These are phyloP conservation scores for Crithidia sp. DNA, from an alignment of 208 protist species.

Conservation along the genomic window DNA sequence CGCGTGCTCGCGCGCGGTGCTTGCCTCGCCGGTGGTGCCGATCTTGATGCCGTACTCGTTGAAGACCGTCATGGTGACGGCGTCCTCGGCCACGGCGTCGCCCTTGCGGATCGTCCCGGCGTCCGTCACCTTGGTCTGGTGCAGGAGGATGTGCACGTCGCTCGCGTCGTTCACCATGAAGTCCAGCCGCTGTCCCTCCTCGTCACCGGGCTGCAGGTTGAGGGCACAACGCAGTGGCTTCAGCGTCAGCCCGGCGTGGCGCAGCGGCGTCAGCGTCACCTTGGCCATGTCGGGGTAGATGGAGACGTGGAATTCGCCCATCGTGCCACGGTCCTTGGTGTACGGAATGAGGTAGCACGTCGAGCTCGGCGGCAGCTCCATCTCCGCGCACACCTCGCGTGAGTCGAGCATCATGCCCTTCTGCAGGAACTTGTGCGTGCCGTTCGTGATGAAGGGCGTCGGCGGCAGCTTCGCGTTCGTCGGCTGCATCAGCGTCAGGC, in stretches of 20 bases:
- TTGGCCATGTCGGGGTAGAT: slow-evolving; percentile 84
- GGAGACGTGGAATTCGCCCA: slow-evolving; percentile 75
- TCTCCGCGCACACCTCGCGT: slow-evolving; percentile 77
- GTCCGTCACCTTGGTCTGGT: slow-evolving; percentile 65
- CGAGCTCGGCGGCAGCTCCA: slow-evolving; percentile 76
- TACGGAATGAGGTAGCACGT: slow-evolving; percentile 86
- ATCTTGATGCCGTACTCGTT: slow-evolving; percentile 80
- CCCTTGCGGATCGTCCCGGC: slow-evolving; percentile 38
- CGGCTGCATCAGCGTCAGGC: slow-evolving; percentile 77
- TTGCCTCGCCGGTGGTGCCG: slow-evolving; percentile 59
- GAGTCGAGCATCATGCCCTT: slow-evolving; percentile 86
- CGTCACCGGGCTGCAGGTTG: slow-evolving; percentile 35
- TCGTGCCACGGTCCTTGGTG: slow-evolving; percentile 73
- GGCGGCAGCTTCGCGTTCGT: slow-evolving; percentile 60
- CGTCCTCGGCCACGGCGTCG: slow-evolving; percentile 63
- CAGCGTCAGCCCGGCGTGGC: slow-evolving; percentile 62
- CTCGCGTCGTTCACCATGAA: slow-evolving; percentile 72
- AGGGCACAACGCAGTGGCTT: slow-evolving; percentile 44
- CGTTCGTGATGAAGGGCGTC: slow-evolving; percentile 74
- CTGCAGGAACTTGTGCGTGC: slow-evolving; percentile 76
- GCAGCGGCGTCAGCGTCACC: slow-evolving; percentile 77
- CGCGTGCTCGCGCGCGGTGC: slow-evolving; percentile 74
- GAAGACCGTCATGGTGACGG: slow-evolving; percentile 63
- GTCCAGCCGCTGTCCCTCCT: slow-evolving; percentile 53
- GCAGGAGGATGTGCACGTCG: slow-evolving; percentile 83